Percentiles rank a stretch among this genome's conserved stretches.
Conservation (phyloP, 2,329 filamentous ascomycete species). For the Metarhizium rileyi region DNA sequence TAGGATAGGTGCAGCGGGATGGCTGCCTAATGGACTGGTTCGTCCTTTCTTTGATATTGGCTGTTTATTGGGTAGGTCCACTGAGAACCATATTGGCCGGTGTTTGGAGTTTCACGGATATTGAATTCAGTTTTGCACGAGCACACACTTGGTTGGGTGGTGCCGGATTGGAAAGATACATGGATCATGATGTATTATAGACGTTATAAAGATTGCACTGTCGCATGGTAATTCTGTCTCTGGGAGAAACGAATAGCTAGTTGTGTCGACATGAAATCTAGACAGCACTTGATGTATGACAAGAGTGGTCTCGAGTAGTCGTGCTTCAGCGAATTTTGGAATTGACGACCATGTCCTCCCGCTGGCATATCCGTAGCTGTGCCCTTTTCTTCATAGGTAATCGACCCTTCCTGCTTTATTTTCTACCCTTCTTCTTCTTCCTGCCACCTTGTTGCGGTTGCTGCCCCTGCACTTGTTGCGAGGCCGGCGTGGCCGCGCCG, state of each 20-base stretch:
- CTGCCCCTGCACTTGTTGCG: conserved; percentile 10
- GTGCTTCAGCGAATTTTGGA: background rate
- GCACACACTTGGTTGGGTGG: background rate
- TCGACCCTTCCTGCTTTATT: conserved; percentile 30
- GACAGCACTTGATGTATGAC: background rate
- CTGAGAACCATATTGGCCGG: conserved; percentile 9
- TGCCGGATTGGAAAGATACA: conserved; percentile 6
- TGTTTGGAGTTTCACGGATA: conserved; percentile 10
- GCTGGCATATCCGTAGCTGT: background rate
- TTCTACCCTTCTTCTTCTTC: conserved; percentile 66
- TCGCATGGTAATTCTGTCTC: too few relatives aligned
- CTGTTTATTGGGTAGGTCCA: conserved; percentile 1
- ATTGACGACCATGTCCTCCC: background rate
- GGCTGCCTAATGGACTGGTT: background rate
- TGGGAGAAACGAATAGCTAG: too few relatives aligned
- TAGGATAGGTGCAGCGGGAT: background rate
- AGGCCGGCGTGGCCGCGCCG: conserved; percentile 15
- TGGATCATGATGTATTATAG: conserved; percentile 12
- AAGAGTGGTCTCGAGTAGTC: background rate
- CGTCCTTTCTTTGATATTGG: background rate
- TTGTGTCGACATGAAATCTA: background rate
- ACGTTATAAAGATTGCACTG: too few relatives aligned
- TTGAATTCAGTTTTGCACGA: background rate
- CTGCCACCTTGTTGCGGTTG: conserved; percentile 30
- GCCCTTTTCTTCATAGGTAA: background rate